Percentiles rank a stretch among this genome's conserved stretches.
phyloP scores from a whole-genome alignment of 768 basidiomycete genomes.

The Podaxis mareebaensis region DNA sequence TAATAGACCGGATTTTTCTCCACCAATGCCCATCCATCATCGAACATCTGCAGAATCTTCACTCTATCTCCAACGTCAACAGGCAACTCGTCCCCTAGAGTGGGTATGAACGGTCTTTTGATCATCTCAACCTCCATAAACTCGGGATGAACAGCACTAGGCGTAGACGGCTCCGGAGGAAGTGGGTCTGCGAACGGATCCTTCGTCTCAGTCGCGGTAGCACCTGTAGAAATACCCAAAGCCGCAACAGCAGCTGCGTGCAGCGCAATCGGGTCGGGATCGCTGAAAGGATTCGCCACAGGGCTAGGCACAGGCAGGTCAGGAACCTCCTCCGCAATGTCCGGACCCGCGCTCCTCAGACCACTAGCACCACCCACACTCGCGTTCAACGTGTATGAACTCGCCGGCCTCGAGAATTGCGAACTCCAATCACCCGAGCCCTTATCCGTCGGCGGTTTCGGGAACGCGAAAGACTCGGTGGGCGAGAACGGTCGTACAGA shows the following conservation, averaged over 20 bases:
- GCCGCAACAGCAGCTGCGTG: constrained; percentile 27
- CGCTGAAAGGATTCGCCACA: constrained; percentile 11
- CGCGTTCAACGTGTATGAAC: constrained; percentile 5
- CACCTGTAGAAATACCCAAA: neutral
- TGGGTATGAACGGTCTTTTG: constrained; percentile 55
- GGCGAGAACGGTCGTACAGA: constrained; percentile 68
- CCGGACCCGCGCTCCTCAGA: neutral
- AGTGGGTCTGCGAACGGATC: constrained; percentile 28
- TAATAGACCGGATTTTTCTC: constrained; percentile 37
- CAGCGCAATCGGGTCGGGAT: constrained; percentile 12
- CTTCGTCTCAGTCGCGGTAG: constrained; percentile 1
- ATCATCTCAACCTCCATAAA: constrained; percentile 50
- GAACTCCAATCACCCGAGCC: constrained; percentile 2
- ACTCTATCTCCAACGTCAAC: constrained; percentile 54
- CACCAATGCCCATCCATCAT: constrained; percentile 73
- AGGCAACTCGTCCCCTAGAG: constrained; percentile 58
- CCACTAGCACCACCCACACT: neutral
- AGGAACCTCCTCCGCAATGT: neutral
- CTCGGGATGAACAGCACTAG: constrained; percentile 17
- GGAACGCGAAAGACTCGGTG: constrained; percentile 69
- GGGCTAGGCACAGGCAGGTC: constrained; percentile 1
- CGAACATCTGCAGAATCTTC: constrained; percentile 53
- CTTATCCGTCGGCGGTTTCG: constrained; percentile 50
- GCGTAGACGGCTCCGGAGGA: constrained; percentile 14
- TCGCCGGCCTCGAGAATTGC: constrained; percentile 3